A percentile compares a stretch with the other conserved stretches of the same genome.
Evolutionary conservation across 2,329 filamentous ascomycete genomes (phyloP).

Genomic region (Eutypella sp.): DNA sequence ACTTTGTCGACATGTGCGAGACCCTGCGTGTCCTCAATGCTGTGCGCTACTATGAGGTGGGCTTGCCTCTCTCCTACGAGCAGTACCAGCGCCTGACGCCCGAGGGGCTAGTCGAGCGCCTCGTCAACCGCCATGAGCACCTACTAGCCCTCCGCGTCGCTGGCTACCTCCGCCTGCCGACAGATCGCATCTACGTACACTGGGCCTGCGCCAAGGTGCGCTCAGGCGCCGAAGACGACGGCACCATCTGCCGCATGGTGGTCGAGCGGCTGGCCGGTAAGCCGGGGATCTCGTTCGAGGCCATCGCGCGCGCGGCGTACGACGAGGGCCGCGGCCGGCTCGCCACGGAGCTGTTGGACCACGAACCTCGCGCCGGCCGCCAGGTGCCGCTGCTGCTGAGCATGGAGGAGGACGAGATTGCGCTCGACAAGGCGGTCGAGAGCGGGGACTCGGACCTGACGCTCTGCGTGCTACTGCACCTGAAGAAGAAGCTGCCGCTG

Average conservation of each 20-base stretch:
- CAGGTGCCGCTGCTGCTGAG: slow-evolving; percentile 89
- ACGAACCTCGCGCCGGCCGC: slow-evolving; percentile 90
- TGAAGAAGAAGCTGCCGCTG: slow-evolving; percentile 86
- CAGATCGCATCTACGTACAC: slow-evolving; percentile 89
- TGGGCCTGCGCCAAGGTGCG: slow-evolving; percentile 96
- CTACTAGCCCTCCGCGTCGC: slow-evolving; percentile 84
- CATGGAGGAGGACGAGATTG: slow-evolving; percentile 94
- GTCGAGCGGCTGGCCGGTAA: slow-evolving; percentile 84
- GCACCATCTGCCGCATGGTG: slow-evolving; percentile 78
- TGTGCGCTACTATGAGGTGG: slow-evolving; percentile 84
- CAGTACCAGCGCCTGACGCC: slow-evolving; percentile 89
- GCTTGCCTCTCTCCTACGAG: slow-evolving; percentile 85
- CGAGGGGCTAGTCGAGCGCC: slow-evolving; percentile 76
- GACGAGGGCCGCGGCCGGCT: slow-evolving; percentile 87
- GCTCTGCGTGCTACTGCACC: slow-evolving; percentile 79
- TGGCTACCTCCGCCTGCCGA: slow-evolving; percentile 77
- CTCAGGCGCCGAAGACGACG: slow-evolving; percentile 77
- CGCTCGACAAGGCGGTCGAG: slow-evolving; percentile 93
- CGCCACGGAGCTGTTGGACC: slow-evolving; percentile 85
- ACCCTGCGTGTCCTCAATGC: slow-evolving; percentile 89
- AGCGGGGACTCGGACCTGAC: slow-evolving; percentile 92
- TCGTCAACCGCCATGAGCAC: slow-evolving; percentile 88
- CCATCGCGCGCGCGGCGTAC: slow-evolving; percentile 87
- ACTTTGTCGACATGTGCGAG: slow-evolving; percentile 98
- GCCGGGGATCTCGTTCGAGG: slow-evolving; percentile 89